Percentiles rank a stretch among this genome's conserved stretches.
Conservation (phyloP, 31 red algal species). For the Endocladia muricata region DNA sequence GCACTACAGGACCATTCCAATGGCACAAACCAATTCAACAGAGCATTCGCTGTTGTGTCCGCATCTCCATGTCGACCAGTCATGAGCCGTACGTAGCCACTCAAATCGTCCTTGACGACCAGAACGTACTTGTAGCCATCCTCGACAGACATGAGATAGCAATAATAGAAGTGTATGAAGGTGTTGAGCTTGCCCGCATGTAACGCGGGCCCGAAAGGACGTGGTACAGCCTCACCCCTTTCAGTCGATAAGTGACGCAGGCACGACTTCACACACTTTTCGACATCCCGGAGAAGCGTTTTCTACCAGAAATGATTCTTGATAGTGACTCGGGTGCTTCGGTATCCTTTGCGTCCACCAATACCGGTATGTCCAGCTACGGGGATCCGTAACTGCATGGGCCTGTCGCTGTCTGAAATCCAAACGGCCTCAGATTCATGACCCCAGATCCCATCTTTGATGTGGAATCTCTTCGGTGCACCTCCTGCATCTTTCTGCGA, state of each 20-base stretch:
- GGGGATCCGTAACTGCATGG: conserved; percentile 16
- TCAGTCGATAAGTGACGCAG: conserved; percentile 16
- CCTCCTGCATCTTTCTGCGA: not conserved
- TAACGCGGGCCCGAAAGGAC: not conserved
- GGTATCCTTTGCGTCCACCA: not conserved
- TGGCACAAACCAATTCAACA: conserved; percentile 21
- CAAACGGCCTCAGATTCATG: conserved; percentile 4
- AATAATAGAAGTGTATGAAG: conserved; percentile 33
- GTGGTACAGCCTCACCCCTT: not conserved
- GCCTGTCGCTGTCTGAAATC: conserved; percentile 14
- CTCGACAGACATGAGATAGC: not conserved
- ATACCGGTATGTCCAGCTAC: conserved; percentile 26
- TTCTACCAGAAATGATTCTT: conserved; percentile 2
- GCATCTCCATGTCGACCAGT: not conserved
- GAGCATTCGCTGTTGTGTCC: not conserved
- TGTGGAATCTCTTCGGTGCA: not conserved
- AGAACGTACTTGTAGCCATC: conserved; percentile 5
- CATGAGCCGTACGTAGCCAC: conserved; percentile 10
- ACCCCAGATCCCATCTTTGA: not conserved
- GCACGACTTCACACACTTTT: not conserved
- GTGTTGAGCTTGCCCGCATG: conserved; percentile 24
- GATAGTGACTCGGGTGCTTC: not conserved
- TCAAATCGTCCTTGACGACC: conserved; percentile 33
- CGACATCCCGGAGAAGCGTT: not conserved
- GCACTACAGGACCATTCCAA: not conserved